Evolutionary conservation across 1,139 yeast species (phyloP), one percentile per base, ranked within the genome.

Genomic region (Pichia sp.): DNA sequence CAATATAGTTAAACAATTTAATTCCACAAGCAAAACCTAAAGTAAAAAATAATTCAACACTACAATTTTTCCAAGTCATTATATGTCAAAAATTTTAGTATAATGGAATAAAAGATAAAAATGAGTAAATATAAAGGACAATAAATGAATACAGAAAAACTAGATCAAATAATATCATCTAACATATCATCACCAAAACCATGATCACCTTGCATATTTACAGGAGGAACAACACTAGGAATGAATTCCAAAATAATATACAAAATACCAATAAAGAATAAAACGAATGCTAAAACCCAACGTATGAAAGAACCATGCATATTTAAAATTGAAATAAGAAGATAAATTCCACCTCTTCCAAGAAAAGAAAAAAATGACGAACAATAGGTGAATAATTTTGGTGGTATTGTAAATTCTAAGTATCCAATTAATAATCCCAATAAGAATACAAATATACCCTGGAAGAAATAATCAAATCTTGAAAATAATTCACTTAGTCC

Each of bases 301-400:
- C 83, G 80, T 18, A 80, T 72, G 48, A 84, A 66, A 49, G 82
- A 76, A 26, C 78, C 82, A 39, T 81, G 82, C 44, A 79, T 73
- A 55, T 85, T 72, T 56, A 83, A 70, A 27, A 81, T 72, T 22
- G 87, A 87, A 50, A 87, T 69, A 48, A 85, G 70, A 16, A 84
- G 70, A 66, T 86, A 85, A 59, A 85, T 81, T 68, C 55, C 62
- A 22, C 96, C 96, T 59, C 96, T 76, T 6, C 96, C 96, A 18
- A 85, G 67, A 61, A 88, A 88, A 16, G 95, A 85, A 64, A 85
- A 85, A 56, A 85, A 70, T 60, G 89, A 88, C 2, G 95, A 85
- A 20, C 85, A 92, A 62, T 82, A 87, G 15, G 79, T 74, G 56
- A 79, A 74, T 11, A 89, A 77, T 56, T 80, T 78, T 2, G 86